Conservation (phyloP, 1,284 basidiomycete genomes). For the Puccinia brachypodii region DNA sequence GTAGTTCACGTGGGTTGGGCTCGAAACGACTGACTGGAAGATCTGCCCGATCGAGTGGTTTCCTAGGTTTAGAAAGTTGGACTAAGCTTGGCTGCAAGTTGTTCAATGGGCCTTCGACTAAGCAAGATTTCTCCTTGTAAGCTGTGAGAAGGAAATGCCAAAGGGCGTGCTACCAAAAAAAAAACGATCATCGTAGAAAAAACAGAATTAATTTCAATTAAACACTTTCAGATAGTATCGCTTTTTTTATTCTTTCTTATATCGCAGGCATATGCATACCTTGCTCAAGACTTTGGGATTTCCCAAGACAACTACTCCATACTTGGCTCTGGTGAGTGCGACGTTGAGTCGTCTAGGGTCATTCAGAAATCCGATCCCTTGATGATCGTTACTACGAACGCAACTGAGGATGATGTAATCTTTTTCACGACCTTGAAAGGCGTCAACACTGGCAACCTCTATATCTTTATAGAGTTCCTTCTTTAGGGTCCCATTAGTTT, state of each 20-base stretch:
- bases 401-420: slow-evolving; percentile 99
- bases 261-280: slow-evolving; percentile 62
- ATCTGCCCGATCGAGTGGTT: slow-evolving; percentile 60
- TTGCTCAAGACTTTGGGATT: slow-evolving; percentile 99
- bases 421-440: slow-evolving; percentile 99
- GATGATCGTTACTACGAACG: slow-evolving; percentile 98
- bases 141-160: slow-evolving; percentile 99
- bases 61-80: slow-evolving; percentile 92
- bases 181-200: slow-evolving; percentile 29
- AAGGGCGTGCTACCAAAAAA: slow-evolving; percentile 73
- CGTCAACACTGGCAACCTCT: slow-evolving; percentile 97
- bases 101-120: slow-evolving; percentile 94
- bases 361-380: slow-evolving; percentile 98
- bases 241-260: slow-evolving; percentile 11
- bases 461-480: slow-evolving; percentile 99
- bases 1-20: slow-evolving; percentile 52
- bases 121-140: slow-evolving; percentile 91
- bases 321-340: slow-evolving; percentile 94
- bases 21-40: slow-evolving; percentile 50
- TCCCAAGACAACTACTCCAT: slow-evolving; percentile 94
- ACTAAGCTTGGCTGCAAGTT: slow-evolving; percentile 98
- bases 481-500: slow-evolving; percentile 95
- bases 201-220: neutral
- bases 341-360: slow-evolving; percentile 96
- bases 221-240: neutral